Conservation (phyloP, 495 filamentous ascomycete genomes). For the Cairneyella variabilis region DNA sequence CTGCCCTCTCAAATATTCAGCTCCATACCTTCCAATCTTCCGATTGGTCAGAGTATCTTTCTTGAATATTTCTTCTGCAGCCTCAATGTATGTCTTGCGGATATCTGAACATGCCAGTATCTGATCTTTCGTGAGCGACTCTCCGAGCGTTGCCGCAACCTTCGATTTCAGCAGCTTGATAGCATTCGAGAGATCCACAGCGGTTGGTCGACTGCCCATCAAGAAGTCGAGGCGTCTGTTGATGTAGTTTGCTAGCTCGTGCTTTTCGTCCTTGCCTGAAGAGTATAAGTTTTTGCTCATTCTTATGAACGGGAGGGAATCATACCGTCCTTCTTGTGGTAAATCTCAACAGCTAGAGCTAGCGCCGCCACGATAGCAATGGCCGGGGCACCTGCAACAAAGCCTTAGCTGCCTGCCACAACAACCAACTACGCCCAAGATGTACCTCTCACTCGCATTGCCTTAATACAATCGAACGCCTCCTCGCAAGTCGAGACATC, state of each 20-base stretch:
- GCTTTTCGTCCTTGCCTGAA: conserved; percentile 34
- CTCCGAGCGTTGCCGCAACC: conserved; percentile 35
- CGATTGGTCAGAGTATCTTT: conserved; percentile 84
- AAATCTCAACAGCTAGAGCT: conserved; percentile 72
- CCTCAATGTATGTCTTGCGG: conserved; percentile 61
- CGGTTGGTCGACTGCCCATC: conserved; percentile 82
- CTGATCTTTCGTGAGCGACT: conserved; percentile 28
- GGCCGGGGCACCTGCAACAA: conserved; percentile 70
- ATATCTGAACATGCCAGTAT: conserved; percentile 37
- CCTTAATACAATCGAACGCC: conserved; percentile 87
- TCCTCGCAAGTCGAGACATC: conserved; percentile 69
- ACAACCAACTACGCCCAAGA: not conserved
- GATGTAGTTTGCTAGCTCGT: conserved; percentile 65
- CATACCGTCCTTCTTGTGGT: conserved; percentile 46
- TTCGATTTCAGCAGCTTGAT: conserved; percentile 68
- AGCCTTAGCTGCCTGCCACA: conserved; percentile 10
- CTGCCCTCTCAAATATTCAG: conserved; percentile 67
- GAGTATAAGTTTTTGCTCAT: not conserved
- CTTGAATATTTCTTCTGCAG: conserved; percentile 82
- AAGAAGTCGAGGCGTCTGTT: conserved; percentile 75
- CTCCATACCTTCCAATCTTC: conserved; percentile 76
- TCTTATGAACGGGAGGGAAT: not conserved
- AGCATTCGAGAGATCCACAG: conserved; percentile 91
- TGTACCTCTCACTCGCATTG: conserved; percentile 80
- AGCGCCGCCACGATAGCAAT: conserved; percentile 96